Evolutionary conservation across 148 eudicot species (phyloP).

Genomic region (Chenopodium album): DNA sequence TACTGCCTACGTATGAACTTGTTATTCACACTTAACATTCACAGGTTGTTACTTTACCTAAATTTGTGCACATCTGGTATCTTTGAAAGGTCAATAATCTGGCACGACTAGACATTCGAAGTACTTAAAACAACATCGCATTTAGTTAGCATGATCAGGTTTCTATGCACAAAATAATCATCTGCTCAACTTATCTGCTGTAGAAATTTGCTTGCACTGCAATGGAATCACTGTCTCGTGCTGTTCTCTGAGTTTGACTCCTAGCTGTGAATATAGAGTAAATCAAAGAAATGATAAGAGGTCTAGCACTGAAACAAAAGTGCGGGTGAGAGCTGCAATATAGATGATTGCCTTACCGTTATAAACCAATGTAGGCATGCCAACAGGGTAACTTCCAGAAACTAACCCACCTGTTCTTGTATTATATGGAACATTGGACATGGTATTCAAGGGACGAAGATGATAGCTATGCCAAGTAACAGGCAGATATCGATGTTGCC

Average conservation of each 20-base stretch:
- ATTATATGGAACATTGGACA: neutral
- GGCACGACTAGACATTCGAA: neutral
- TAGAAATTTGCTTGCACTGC: neutral
- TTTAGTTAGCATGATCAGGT: neutral
- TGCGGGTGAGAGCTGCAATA: neutral
- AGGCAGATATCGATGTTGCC: neutral
- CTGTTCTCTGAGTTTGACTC: neutral
- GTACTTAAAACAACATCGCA: neutral
- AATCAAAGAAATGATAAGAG: neutral
- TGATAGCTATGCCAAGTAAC: neutral
- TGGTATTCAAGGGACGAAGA: neutral
- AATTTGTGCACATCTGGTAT: neutral
- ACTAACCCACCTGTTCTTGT: neutral
- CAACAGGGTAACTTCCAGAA: neutral
- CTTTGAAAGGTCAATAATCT: neutral
- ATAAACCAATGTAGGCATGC: neutral
- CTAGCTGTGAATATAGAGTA: neutral
- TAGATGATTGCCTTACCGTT: constrained; percentile 2
- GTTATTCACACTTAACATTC: neutral
- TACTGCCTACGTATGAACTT: neutral
- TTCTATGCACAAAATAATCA: neutral
- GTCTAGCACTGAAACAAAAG: neutral
- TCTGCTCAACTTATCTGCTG: neutral
- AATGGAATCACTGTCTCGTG: neutral
- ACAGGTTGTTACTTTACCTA: neutral